Evolutionary conservation across 225 moss, liverwort and hornwort species (phyloP), one percentile per base, ranked within the genome.

Genomic region (Rhytidiadelphus loreus): DNA sequence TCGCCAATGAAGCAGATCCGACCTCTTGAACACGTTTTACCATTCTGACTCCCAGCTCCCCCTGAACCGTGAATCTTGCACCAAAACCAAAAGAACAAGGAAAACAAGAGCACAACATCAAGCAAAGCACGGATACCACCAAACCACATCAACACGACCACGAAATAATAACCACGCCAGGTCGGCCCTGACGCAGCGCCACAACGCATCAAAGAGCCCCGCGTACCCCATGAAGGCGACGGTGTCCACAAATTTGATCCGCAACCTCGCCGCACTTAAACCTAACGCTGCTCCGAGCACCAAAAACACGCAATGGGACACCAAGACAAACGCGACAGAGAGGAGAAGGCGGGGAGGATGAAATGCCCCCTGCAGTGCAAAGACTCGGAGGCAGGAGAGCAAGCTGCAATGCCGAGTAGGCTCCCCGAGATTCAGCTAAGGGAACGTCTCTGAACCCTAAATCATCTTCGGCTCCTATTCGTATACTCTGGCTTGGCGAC

Each of bases 211-310:
- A 59, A 9, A 80, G 15, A 58, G 52, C 35, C 66, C 46, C 9
- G n/a, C 84, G 12, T 81, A 89, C 89, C 87, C 64, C 41, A 74
- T 66, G 52, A 75, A 74, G 75, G 32, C 50, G 50, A 1, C 76
- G 14, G 5, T 7, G 52, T 46, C 57, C 86, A 75, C 89, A 65
- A 89, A 83, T 71, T 79, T 70, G 80, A 63, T 81, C 65, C 58
- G 39, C 88, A 64, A 79, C 56, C 75, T 46, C 86, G 87, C 87
- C 87, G 70, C 85, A 68, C 87, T 87, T 69, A 44, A 89, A 87
- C 87, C 87, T 82, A 6, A 43, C 21, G 66, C 80, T 77, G 11
- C 80, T 56, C 73, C 60, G 22, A 46, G 19, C 15, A 32, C 68
- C 60, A 15, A 35, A 58, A 79, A 73, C 7, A 66, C 75, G 71